phyloP scores from a whole-genome alignment of 441 rosid species.

The Euphorbia celastroides region DNA sequence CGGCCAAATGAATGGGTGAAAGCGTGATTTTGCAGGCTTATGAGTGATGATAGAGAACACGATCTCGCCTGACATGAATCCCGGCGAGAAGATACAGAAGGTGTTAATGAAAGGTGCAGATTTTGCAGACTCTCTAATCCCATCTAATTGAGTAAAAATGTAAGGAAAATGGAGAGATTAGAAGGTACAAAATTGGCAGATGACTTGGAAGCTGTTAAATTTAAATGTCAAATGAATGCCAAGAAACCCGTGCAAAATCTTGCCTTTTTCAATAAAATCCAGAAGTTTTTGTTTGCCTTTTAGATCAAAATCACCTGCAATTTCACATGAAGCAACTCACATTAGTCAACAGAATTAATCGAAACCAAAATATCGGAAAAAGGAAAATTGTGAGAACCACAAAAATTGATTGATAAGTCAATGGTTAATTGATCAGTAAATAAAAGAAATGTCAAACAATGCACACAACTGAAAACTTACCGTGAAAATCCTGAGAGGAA shows the following conservation, averaged over 20 bases:
- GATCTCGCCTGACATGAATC: slow-evolving; percentile 15
- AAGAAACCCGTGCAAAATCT: slow-evolving; percentile 15
- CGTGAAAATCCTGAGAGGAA: not conserved
- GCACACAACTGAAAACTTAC: not conserved
- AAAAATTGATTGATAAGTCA: too few relatives aligned
- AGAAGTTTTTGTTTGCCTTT: slow-evolving; percentile 18
- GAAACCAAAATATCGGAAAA: not conserved
- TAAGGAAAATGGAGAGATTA: not conserved
- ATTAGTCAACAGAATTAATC: slow-evolving; percentile 6
- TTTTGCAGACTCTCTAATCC: slow-evolving; percentile 23
- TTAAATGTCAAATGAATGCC: slow-evolving; percentile 4
- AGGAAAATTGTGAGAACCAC: too few relatives aligned
- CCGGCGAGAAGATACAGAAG: slow-evolving; percentile 8
- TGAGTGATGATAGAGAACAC: slow-evolving; percentile 11
- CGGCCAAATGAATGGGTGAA: slow-evolving; percentile 1
- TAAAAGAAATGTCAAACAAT: too few relatives aligned
- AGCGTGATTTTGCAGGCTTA: slow-evolving; percentile 4
- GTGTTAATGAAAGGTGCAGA: slow-evolving; percentile 19
- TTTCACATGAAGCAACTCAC: slow-evolving; percentile 2
- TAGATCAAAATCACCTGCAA: slow-evolving; percentile 19
- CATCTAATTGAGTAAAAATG: slow-evolving; percentile 10
- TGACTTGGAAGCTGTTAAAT: not conserved
- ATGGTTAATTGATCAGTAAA: not conserved
- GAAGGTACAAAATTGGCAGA: not conserved
- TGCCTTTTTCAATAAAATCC: slow-evolving; percentile 6